phyloP scores from a whole-genome alignment of 768 basidiomycete genomes.

The Suillus fuscotomentosus region DNA sequence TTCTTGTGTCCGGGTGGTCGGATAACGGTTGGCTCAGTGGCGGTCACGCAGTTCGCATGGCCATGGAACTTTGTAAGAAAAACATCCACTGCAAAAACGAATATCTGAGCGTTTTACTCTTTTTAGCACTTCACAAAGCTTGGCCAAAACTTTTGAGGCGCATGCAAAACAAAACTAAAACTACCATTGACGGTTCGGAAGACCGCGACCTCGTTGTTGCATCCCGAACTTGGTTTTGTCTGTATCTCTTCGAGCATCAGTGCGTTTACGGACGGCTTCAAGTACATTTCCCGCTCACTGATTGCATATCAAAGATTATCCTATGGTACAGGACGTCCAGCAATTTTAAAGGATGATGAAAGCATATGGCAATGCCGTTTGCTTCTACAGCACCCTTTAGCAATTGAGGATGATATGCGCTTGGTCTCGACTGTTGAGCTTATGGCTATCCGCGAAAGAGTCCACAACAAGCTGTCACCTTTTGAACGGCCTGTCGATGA shows the following conservation, averaged over 20 bases:
- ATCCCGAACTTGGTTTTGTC: constrained; percentile 88
- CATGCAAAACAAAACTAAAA: constrained; percentile 65
- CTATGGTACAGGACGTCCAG: constrained; percentile 91
- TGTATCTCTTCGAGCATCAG: constrained; percentile 95
- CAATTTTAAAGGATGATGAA: constrained; percentile 90
- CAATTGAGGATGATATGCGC: constrained; percentile 92
- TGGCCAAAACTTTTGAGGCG: constrained; percentile 81
- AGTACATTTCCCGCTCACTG: background rate
- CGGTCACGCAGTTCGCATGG: constrained; percentile 97
- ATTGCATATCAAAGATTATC: constrained; percentile 61
- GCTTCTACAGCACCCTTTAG: constrained; percentile 81
- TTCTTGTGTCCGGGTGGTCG: constrained; percentile 91
- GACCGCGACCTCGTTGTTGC: constrained; percentile 82
- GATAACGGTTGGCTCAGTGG: constrained; percentile 95
- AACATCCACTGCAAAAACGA: constrained; percentile 2
- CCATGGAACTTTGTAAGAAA: constrained; percentile 82
- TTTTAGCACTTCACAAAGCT: constrained; percentile 81
- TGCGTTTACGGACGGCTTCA: constrained; percentile 36
- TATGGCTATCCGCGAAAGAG: constrained; percentile 83
- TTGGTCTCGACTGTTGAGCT: constrained; percentile 93
- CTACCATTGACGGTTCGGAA: constrained; percentile 42
- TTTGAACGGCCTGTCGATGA: constrained; percentile 75
- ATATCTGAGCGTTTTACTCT: background rate
- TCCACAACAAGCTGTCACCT: constrained; percentile 81
- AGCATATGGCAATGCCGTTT: constrained; percentile 80